These are phyloP conservation scores for Argentina anserina DNA, from an alignment of 306 rosid genomes.

Conservation along the genomic window DNA sequence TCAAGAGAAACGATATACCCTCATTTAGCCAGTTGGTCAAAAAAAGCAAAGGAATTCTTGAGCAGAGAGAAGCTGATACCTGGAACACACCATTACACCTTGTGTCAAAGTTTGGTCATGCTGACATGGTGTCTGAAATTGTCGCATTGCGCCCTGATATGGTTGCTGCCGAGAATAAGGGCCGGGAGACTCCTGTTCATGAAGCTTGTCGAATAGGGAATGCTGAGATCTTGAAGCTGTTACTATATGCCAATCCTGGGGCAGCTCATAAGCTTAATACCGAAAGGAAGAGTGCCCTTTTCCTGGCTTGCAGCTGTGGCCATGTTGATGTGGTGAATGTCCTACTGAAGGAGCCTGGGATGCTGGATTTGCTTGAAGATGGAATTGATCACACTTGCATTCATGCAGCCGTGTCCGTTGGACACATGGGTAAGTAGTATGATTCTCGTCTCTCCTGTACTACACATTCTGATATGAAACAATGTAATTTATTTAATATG, in stretches of 20 bases:
- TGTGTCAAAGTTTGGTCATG: conserved; percentile 47
- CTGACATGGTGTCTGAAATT: conserved; percentile 41
- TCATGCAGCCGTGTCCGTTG: conserved; percentile 54
- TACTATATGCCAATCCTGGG: conserved; percentile 39
- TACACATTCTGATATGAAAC: neutral
- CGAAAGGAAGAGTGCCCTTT: conserved; percentile 37
- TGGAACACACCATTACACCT: conserved; percentile 53
- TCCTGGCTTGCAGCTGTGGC: conserved; percentile 60
- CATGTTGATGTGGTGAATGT: conserved; percentile 44
- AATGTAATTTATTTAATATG: neutral
- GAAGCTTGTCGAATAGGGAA: conserved; percentile 56
- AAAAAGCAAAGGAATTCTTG: conserved; percentile 36
- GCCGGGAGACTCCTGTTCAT: conserved; percentile 58
- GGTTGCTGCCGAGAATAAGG: conserved; percentile 54
- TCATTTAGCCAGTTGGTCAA: conserved; percentile 34
- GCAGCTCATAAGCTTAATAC: conserved; percentile 43
- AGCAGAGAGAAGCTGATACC: conserved; percentile 41
- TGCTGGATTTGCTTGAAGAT: conserved; percentile 19
- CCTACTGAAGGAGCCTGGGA: conserved; percentile 36
- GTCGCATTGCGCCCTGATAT: conserved; percentile 46
- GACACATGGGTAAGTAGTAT: conserved; percentile 41
- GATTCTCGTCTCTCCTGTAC: neutral
- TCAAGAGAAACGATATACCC: conserved; percentile 32
- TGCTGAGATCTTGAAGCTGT: conserved; percentile 36
- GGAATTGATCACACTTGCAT: conserved; percentile 44